A percentile compares a stretch with the other conserved stretches of the same genome.
Evolutionary conservation across 116 monocot genomes (phyloP).

Genomic region (Posidonia oceanica): DNA sequence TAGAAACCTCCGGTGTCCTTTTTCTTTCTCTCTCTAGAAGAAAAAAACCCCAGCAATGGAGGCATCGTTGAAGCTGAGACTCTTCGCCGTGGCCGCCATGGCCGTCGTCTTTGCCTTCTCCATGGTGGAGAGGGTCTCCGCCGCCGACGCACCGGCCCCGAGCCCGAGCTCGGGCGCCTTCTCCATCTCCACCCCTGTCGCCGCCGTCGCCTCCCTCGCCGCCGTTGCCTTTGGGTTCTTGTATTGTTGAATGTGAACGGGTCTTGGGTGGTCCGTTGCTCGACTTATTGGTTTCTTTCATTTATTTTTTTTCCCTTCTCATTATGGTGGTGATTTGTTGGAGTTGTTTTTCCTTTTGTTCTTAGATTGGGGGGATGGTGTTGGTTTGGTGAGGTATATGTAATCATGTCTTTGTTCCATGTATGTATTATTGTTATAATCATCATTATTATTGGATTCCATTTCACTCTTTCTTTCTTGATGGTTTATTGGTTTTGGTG

Average conservation of each 20-base stretch:
- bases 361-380: not conserved
- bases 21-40: not conserved
- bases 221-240: conserved; percentile 19
- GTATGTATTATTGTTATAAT: not conserved
- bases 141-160: conserved; percentile 24
- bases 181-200: conserved; percentile 9
- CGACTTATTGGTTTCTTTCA: not conserved
- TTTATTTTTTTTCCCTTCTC: not conserved
- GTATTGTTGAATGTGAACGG: not conserved
- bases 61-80: conserved; percentile 9
- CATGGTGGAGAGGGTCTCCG: conserved; percentile 13
- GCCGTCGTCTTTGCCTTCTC: conserved; percentile 15
- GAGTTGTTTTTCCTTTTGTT: not conserved
- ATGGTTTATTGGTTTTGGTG: too few species aligned
- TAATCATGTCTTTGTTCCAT: not conserved
- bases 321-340: not conserved
- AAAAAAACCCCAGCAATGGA: conserved; percentile 1
- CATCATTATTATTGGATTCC: too few species aligned
- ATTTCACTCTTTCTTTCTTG: too few species aligned
- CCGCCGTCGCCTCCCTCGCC: conserved; percentile 14
- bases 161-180: conserved; percentile 12
- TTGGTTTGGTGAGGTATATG: not conserved
- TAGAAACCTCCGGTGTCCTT: not conserved
- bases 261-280: not conserved
- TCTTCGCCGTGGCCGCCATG: conserved; percentile 9